Evolutionary conservation across 306 rosid genomes (phyloP).

Genomic region (Alnus glutinosa): DNA sequence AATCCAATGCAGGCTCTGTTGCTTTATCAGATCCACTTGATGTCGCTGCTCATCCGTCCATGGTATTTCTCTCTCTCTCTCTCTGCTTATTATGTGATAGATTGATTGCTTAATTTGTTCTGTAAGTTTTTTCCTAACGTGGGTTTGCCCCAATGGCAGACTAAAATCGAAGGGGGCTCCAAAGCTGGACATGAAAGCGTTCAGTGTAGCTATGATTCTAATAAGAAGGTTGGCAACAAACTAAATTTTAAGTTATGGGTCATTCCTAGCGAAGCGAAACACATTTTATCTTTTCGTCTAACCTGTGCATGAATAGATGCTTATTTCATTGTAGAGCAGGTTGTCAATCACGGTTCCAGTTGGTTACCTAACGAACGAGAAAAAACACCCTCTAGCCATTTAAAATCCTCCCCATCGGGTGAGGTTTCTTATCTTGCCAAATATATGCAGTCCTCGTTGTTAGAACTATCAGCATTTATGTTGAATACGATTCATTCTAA

Average conservation of each 20-base stretch:
- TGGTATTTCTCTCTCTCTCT: neutral
- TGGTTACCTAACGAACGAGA: constrained; percentile 13
- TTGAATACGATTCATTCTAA: neutral
- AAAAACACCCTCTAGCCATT: neutral
- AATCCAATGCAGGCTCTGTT: neutral
- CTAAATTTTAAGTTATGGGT: neutral
- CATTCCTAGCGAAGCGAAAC: neutral
- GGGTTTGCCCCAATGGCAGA: neutral
- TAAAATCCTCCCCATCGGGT: constrained; percentile 19
- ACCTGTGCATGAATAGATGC: neutral
- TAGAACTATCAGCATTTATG: neutral
- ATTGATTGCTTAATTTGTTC: neutral
- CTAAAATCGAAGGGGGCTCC: constrained; percentile 6
- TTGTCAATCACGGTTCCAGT: constrained; percentile 1
- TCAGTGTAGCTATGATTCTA: neutral
- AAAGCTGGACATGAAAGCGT: neutral
- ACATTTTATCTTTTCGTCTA: neutral
- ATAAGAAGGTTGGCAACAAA: constrained; percentile 23
- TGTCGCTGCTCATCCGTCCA: constrained; percentile 1
- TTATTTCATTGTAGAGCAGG: constrained; percentile 20
- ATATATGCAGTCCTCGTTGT: neutral
- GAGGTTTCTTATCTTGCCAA: neutral
- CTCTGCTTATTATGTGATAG: neutral
- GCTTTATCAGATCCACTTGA: neutral
- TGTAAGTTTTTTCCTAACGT: neutral